Conservation (phyloP, 192 early-diverging fungal genomes). For the Gryganskiella cystojenkinii region DNA sequence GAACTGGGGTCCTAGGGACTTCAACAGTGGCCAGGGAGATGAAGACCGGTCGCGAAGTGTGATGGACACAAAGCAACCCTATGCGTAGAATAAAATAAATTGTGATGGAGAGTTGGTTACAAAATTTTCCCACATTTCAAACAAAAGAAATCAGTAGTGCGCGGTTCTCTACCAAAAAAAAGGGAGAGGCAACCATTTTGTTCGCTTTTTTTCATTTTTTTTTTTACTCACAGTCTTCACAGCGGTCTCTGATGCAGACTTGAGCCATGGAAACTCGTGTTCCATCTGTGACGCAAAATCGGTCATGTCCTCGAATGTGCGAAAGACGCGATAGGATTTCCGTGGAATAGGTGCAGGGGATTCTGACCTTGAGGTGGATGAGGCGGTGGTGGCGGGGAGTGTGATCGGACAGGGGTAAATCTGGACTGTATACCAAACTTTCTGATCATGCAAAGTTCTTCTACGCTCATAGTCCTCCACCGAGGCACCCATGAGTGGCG, state of each 20-base stretch:
- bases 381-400: slow-evolving; percentile 1
- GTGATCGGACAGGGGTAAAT: slow-evolving; percentile 4
- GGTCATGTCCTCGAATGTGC: slow-evolving; percentile 12
- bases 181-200: too few relatives aligned
- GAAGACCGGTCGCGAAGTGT: neutral
- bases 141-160: too few relatives aligned
- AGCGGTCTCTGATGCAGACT: neutral
- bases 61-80: too few relatives aligned
- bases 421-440: slow-evolving; percentile 14
- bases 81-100: too few relatives aligned
- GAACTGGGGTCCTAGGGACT: neutral
- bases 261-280: slow-evolving; percentile 13
- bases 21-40: slow-evolving; percentile 1
- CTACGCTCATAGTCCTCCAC: slow-evolving; percentile 6
- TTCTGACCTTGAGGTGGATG: too few relatives aligned
- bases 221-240: neutral
- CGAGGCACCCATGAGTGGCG: neutral
- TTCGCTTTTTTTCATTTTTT: too few relatives aligned
- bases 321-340: slow-evolving; percentile 12
- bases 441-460: neutral
- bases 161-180: too few relatives aligned
- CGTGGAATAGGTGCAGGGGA: neutral
- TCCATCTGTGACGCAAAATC: slow-evolving; percentile 17
- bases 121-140: too few relatives aligned
- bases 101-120: too few relatives aligned